phyloP scores from a whole-genome alignment of 352 stramenopile genomes.

The Phytophthora pini region DNA sequence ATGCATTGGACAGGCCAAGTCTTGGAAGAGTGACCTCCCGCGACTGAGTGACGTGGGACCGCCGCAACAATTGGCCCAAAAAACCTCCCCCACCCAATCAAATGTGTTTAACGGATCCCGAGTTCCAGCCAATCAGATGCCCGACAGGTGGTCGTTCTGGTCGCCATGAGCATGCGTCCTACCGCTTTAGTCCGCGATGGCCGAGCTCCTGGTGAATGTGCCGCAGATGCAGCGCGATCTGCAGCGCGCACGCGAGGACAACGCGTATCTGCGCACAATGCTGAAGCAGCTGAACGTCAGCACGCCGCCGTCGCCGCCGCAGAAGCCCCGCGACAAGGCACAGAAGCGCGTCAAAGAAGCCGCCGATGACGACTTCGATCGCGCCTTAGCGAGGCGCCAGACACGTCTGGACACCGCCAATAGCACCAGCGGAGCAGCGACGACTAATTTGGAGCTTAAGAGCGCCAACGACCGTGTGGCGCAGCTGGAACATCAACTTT shows the following conservation, averaged over 20 bases:
- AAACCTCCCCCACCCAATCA: too few relatives aligned
- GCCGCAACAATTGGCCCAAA: not conserved
- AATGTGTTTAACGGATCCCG: conserved; percentile 8
- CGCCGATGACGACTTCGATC: conserved; percentile 22
- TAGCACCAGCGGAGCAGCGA: not conserved
- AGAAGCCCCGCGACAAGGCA: not conserved
- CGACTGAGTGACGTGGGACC: not conserved
- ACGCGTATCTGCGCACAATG: conserved; percentile 35
- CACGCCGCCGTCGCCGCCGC: not conserved
- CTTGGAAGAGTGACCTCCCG: conserved; percentile 5
- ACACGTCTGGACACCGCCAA: conserved; percentile 23
- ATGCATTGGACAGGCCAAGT: conserved; percentile 9
- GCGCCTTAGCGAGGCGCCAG: conserved; percentile 24
- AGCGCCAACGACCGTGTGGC: conserved; percentile 62
- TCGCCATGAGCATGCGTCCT: conserved; percentile 23
- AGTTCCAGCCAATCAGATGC: conserved; percentile 5
- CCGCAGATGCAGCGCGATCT: conserved; percentile 38
- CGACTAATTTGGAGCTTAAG: conserved; percentile 46
- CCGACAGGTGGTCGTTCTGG: conserved; percentile 14
- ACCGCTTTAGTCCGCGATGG: conserved; percentile 12
- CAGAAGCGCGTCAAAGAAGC: conserved; percentile 13
- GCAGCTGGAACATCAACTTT: conserved; percentile 55
- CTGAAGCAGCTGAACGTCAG: conserved; percentile 28
- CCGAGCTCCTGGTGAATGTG: conserved; percentile 31
- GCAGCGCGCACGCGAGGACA: conserved; percentile 38